Base-by-base conservation (phyloP, 306 rosid species). In the Quercus rubra region DNA sequence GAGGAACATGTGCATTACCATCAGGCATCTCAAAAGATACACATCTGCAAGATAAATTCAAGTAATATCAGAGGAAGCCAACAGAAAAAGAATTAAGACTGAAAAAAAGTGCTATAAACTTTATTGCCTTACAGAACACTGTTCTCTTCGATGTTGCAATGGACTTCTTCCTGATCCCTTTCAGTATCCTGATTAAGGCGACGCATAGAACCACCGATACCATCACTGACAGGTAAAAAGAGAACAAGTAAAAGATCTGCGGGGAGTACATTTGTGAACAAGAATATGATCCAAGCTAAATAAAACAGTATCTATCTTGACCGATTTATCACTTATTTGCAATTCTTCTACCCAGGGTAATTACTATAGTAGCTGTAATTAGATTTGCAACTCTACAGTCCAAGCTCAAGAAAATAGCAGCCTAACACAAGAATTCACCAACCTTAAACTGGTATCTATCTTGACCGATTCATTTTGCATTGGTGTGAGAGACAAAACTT, bases 181-280 rank as follows among this genome's bases (percentile, higher is more conserved):
- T 35, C 82, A 10, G 69, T 35, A 18, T 59, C 5, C 35, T 81
- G 74, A 9, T 41, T 23, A 6, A 67, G 71, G 10, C 13, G 76
- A 52, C 84, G 15, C 21, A 84, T 21, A 52, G 20, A 20, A 5
- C 91, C 89, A 61, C 80, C 80, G 25, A 87, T 80, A 55, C 85
- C 90, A 10, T 74, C 86, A 73, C 88, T 84, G 82, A 66, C 3
- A 21, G 17, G 80, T 2, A 25, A 4, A 51, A 43, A 68, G 3
- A 6, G 55, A 21, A 18, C 17, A 13, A 12, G 23, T 2, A 46
- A 61, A 30, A 28, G 18, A 6, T 28, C 17, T 69, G 4, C 23
- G 1, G 43, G 15, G 49, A 61, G 70, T 19, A 76, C 21, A 38
- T 28, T 23, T 41, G 54, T 19, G 58, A 28, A 49, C 15, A 73